A percentile compares a stretch with the other conserved stretches of the same genome.
These are phyloP conservation scores for Aureobasidium leucospermi DNA, from an alignment of 2,329 filamentous ascomycete species.

Conservation along the genomic window DNA sequence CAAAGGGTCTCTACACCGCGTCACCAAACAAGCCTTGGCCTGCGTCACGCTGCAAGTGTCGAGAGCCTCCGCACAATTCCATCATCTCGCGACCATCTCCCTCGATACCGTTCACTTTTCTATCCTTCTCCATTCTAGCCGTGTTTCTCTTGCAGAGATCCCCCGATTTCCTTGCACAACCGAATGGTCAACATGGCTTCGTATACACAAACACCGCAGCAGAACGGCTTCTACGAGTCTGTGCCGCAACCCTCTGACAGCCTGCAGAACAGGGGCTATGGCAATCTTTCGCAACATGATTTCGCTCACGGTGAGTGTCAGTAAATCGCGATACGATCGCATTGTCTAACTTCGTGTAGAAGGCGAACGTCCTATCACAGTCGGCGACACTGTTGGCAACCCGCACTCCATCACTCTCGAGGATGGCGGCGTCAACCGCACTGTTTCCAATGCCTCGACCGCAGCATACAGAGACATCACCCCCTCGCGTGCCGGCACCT, in stretches of 20 bases:
- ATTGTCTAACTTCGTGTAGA: slow-evolving; percentile 21
- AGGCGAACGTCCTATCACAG: not conserved
- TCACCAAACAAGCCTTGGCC: not conserved
- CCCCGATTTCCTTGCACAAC: not conserved
- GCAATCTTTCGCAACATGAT: slow-evolving; percentile 25
- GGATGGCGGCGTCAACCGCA: slow-evolving; percentile 50
- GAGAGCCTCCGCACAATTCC: slow-evolving; percentile 1
- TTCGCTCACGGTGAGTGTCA: slow-evolving; percentile 32
- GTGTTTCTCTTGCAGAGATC: not conserved
- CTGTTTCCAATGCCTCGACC: slow-evolving; percentile 50
- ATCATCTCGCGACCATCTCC: not conserved
- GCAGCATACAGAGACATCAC: slow-evolving; percentile 34
- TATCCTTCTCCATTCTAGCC: not conserved
- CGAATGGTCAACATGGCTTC: slow-evolving; percentile 17
- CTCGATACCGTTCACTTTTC: not conserved
- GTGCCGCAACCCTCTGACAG: slow-evolving; percentile 33
- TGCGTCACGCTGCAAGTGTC: not conserved
- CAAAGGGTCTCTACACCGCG: not conserved
- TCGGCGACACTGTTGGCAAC: slow-evolving; percentile 61
- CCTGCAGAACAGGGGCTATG: slow-evolving; percentile 30
- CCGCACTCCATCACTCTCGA: slow-evolving; percentile 59
- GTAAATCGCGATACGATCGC: slow-evolving; percentile 29
- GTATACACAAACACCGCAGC: slow-evolving; percentile 23
- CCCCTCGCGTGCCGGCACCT: slow-evolving; percentile 59
- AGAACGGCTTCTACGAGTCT: slow-evolving; percentile 28